Evolutionary conservation across 805 yeast species (phyloP).

Genomic region (Starmerella etchellsii): DNA sequence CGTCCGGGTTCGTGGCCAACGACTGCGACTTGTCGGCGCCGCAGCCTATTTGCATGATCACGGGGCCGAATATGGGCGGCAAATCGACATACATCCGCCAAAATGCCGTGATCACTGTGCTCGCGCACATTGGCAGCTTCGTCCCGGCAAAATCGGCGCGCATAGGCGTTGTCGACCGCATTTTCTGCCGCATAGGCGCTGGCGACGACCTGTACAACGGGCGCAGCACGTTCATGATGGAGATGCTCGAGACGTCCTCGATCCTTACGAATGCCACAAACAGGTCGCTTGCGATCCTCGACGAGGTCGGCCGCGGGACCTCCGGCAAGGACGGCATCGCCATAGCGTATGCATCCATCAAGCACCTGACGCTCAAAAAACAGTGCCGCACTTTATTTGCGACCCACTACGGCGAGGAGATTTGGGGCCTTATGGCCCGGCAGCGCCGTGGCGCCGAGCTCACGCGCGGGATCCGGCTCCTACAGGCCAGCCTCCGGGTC

Average conservation of each 20-base stretch:
- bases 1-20: conserved; percentile 36
- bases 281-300: conserved; percentile 62
- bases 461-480: conserved; percentile 2
- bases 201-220: conserved; percentile 64
- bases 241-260: conserved; percentile 71
- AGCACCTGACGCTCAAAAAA: conserved; percentile 40
- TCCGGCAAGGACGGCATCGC: conserved; percentile 75
- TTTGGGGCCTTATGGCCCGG: conserved; percentile 31
- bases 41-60: conserved; percentile 43
- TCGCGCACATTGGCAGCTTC: conserved; percentile 67
- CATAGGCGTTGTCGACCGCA: conserved; percentile 61
- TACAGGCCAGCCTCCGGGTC: conserved; percentile 13
- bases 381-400: conserved; percentile 74
- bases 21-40: conserved; percentile 28
- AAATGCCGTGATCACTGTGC: conserved; percentile 49
- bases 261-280: conserved; percentile 55
- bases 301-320: conserved; percentile 86
- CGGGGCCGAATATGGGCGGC: conserved; percentile 90
- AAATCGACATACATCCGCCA: conserved; percentile 67
- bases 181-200: conserved; percentile 70
- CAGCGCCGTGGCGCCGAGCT: background rate
- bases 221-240: conserved; percentile 85
- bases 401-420: conserved; percentile 63
- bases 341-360: conserved; percentile 64
- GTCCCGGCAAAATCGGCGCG: conserved; percentile 53